Evolutionary conservation across 257 asterid species (phyloP).

Genomic region (Capsicum chinense): DNA sequence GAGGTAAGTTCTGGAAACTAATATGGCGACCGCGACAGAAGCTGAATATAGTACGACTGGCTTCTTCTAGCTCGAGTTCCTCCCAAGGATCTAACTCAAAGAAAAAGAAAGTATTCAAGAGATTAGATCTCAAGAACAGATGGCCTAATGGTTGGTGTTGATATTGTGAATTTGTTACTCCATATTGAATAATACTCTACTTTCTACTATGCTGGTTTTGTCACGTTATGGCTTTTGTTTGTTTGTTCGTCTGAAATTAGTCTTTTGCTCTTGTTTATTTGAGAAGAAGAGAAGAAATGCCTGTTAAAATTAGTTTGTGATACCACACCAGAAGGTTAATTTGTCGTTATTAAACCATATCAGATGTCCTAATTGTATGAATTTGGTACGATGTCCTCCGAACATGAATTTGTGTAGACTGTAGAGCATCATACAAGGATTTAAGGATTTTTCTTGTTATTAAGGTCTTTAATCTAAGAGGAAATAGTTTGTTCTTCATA

Average conservation of each 20-base stretch:
- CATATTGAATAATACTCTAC: background rate
- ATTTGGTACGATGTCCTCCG: background rate
- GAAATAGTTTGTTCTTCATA: background rate
- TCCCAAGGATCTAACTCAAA: constrained; percentile 36
- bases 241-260: background rate
- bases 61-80: constrained; percentile 15
- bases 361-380: background rate
- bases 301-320: background rate
- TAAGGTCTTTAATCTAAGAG: background rate
- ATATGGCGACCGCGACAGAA: constrained; percentile 46
- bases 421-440: background rate
- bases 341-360: background rate
- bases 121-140: constrained; percentile 50
- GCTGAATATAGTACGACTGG: constrained; percentile 28
- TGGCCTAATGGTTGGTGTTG: constrained; percentile 91
- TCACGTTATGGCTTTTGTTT: background rate
- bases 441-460: background rate
- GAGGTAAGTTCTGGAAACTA: constrained; percentile 48
- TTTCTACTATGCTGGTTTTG: background rate
- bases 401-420: too few relatives aligned
- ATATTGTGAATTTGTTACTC: constrained; percentile 1
- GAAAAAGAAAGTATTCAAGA: constrained; percentile 44
- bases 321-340: background rate
- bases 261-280: background rate
- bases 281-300: background rate